A percentile compares a stretch with the other conserved stretches of the same genome.
These are phyloP conservation scores for Ichthyophthirius multifiliis DNA, from an alignment of 169 alveolate genomes.

Conservation along the genomic window DNA sequence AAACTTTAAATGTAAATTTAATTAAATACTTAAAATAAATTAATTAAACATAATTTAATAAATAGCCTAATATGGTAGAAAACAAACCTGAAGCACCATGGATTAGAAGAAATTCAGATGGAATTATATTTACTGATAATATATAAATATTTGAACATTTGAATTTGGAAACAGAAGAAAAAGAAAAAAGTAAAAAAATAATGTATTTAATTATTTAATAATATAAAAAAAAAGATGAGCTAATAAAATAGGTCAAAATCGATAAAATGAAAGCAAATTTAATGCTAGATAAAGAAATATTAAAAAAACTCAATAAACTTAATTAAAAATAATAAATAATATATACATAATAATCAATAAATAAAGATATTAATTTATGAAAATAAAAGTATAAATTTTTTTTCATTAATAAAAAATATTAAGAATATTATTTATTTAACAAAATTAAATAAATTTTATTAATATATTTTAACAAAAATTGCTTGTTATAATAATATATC, in stretches of 20 bases:
- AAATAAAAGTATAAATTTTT: no score
- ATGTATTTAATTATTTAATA: neutral
- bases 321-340: no score
- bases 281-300: neutral
- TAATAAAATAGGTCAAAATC: neutral
- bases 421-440: no score
- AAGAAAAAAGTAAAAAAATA: slow-evolving; percentile 11
- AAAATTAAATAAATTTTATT: no score
- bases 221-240: neutral
- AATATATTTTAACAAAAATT: no score
- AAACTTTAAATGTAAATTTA: slow-evolving; percentile 13
- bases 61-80: slow-evolving; percentile 31
- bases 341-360: no score
- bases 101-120: slow-evolving; percentile 39
- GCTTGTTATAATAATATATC: no score
- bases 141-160: slow-evolving; percentile 29
- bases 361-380: no score
- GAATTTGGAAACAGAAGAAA: slow-evolving; percentile 36
- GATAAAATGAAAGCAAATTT: slow-evolving; percentile 2
- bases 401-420: no score
- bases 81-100: slow-evolving; percentile 51
- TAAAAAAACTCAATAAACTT: neutral
- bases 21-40: no score
- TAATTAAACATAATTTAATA: neutral
- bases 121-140: slow-evolving; percentile 40